Base-by-base conservation (phyloP, 768 basidiomycete species). In the Tulasnella calospora region DNA sequence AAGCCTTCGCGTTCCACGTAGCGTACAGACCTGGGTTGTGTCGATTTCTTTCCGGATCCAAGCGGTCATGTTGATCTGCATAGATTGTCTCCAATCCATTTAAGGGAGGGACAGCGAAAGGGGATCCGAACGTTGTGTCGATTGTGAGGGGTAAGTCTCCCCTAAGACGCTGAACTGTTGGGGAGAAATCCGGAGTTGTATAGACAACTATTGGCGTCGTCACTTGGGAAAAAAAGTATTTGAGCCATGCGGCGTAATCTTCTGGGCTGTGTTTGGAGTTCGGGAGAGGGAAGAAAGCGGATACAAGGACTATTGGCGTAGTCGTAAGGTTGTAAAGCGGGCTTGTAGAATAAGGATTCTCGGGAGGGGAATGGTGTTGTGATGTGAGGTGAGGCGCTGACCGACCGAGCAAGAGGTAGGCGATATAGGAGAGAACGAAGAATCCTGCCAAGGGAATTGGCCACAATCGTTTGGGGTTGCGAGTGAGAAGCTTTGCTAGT, bases 161-260 rank as follows among this genome's bases (percentile, higher is more conserved):
- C 23, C 79, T 36, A 9, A 79, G 40, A 8, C 44, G 55, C 30
- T 30, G 40, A 23, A 79, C 36, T 17, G 74, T 79, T 19, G 69
- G 69, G 21, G 74, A 57, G 51, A 79, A 71, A 5, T 84, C 85
- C 10, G 86, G 85, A 1, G 88, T 83, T 9, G 88, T 86, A 82
- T 85, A 90, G 81, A 90, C 88, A 82, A 89, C 89, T n/a, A 89
- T 81, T 75, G 88, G 87, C 6, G 88, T 88, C 17, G 84, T 84
- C 23, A 89, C 84, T 19, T 81, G 81, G 0, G 83, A 82, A 4
- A 90, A 84, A 80, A 89, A 89, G n/a, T 83, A 81, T 6, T 80
- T 75, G 1, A 89, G 83, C 89, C 88, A 89, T 8, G 55, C 23
- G 1, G 81, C 81, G 81, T 89, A 89, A 13, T 88, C 87, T n/a